phyloP scores from a whole-genome alignment of 2,329 filamentous ascomycete species.

The Fusarium sp. region DNA sequence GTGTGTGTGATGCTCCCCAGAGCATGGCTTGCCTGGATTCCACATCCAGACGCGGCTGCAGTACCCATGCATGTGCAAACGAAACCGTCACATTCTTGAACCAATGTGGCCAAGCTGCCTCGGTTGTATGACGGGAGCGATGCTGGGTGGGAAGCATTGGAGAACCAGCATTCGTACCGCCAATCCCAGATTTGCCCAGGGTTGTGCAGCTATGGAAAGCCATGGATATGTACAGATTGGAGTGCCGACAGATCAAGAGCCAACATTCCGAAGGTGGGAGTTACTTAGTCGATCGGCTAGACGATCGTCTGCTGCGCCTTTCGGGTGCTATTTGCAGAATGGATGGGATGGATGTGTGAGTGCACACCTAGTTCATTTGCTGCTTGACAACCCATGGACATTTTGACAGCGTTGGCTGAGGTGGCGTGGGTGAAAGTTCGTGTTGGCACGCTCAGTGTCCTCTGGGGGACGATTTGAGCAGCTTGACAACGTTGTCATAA shows the following conservation, averaged over 20 bases:
- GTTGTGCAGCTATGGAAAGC: background rate
- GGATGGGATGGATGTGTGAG: background rate
- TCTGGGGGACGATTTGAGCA: constrained; percentile 62
- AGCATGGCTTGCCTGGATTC: constrained; percentile 6
- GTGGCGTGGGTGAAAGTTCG: background rate
- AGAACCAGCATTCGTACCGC: background rate
- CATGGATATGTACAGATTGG: background rate
- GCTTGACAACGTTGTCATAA: constrained; percentile 67
- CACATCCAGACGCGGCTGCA: constrained; percentile 26
- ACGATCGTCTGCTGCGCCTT: background rate
- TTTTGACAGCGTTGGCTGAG: background rate
- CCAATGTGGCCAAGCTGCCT: constrained; percentile 1
- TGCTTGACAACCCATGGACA: background rate
- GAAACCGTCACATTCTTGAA: constrained; percentile 21
- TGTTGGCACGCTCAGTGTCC: constrained; percentile 29
- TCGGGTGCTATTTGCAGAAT: background rate
- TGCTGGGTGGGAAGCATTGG: background rate
- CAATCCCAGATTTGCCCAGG: background rate
- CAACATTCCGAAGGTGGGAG: background rate
- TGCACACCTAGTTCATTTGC: background rate
- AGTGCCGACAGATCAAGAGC: background rate
- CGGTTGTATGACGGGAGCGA: constrained; percentile 12
- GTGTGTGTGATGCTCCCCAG: background rate
- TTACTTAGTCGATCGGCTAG: background rate
- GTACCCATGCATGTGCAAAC: constrained; percentile 25